These are phyloP conservation scores for Alternaria panax DNA, from an alignment of 2,329 filamentous ascomycete species.

Conservation along the genomic window DNA sequence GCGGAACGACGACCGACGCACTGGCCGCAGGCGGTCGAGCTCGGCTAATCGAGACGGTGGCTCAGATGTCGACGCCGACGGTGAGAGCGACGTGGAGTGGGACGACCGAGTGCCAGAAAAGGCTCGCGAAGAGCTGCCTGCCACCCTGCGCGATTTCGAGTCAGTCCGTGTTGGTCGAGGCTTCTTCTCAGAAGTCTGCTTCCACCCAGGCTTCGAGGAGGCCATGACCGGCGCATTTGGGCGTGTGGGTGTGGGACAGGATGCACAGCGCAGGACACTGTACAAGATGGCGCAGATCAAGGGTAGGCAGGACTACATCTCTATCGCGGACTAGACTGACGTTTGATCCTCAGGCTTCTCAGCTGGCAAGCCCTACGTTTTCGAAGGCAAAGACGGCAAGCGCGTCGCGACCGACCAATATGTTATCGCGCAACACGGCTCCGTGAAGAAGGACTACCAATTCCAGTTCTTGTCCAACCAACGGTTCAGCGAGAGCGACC, in stretches of 20 bases:
- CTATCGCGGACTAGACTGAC: slow-evolving; percentile 30
- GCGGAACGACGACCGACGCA: slow-evolving; percentile 56
- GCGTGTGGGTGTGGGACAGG: slow-evolving; percentile 81
- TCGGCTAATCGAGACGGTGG: slow-evolving; percentile 50
- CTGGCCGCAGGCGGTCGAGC: slow-evolving; percentile 55
- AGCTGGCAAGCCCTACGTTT: slow-evolving; percentile 81
- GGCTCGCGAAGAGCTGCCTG: slow-evolving; percentile 70
- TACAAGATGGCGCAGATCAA: slow-evolving; percentile 93
- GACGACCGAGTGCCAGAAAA: slow-evolving; percentile 62
- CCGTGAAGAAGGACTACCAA: slow-evolving; percentile 82
- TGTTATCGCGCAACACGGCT: slow-evolving; percentile 80
- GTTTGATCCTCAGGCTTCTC: slow-evolving; percentile 67
- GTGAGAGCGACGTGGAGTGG: slow-evolving; percentile 80
- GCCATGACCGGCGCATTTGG: slow-evolving; percentile 84
- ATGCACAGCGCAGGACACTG: slow-evolving; percentile 74
- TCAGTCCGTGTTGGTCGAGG: slow-evolving; percentile 82
- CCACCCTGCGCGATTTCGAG: slow-evolving; percentile 82
- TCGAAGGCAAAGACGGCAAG: slow-evolving; percentile 76
- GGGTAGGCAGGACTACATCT: slow-evolving; percentile 59
- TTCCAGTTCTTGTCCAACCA: slow-evolving; percentile 91
- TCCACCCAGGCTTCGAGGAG: slow-evolving; percentile 87
- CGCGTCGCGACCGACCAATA: slow-evolving; percentile 87
- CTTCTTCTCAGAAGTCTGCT: slow-evolving; percentile 90
- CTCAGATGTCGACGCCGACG: slow-evolving; percentile 69
- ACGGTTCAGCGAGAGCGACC: slow-evolving; percentile 83